phyloP scores from a whole-genome alignment of 2,329 filamentous ascomycete species.

The Penicillium occitanis region DNA sequence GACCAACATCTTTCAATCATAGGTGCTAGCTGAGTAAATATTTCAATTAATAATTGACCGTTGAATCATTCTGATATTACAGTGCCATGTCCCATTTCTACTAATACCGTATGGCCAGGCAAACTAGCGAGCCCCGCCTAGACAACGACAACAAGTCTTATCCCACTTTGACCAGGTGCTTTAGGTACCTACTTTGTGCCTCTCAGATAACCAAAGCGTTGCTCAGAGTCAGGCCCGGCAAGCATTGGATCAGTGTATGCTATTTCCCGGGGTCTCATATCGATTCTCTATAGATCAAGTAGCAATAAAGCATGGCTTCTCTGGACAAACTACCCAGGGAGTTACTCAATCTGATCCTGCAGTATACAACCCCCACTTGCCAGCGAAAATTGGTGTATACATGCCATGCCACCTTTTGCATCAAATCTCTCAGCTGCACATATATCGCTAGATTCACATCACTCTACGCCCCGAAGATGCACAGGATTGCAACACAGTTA shows the following conservation, averaged over 20 bases:
- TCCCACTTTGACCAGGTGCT: background rate
- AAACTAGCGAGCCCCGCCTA: background rate
- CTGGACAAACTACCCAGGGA: background rate
- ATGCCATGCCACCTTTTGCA: background rate
- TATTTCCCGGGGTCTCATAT: background rate
- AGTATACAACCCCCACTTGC: background rate
- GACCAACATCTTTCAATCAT: no score
- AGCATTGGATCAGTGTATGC: background rate
- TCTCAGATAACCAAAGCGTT: background rate
- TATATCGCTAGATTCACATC: background rate
- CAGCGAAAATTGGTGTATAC: background rate
- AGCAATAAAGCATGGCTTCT: background rate
- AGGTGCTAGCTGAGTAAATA: no score
- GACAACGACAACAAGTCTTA: background rate
- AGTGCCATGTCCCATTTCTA: no score
- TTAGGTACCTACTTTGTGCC: background rate
- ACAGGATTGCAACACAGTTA: background rate
- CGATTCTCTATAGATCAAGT: background rate
- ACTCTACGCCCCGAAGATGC: background rate
- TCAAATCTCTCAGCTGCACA: background rate
- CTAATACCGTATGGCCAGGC: no score
- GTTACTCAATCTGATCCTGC: background rate
- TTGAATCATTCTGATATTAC: no score
- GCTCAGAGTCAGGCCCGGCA: background rate
- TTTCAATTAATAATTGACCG: no score